Conservation (phyloP, 495 filamentous ascomycete species). For the Aspergillus cavernicola region DNA sequence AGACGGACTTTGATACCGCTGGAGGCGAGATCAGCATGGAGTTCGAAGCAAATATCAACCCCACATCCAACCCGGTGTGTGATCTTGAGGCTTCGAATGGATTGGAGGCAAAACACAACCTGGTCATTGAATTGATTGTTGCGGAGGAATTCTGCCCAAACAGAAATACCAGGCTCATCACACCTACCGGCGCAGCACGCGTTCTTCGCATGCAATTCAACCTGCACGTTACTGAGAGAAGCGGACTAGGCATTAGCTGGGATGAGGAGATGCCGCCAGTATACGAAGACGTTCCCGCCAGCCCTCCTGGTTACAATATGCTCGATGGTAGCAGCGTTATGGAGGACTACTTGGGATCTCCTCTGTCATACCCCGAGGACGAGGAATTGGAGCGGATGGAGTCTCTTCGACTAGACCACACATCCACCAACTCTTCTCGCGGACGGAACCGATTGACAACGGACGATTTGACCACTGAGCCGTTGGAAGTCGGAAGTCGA, state of each 20-base stretch:
- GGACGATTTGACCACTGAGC: constrained; percentile 23
- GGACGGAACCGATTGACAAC: constrained; percentile 19
- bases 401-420: constrained; percentile 36
- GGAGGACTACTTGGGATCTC: constrained; percentile 44
- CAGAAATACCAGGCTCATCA: constrained; percentile 64
- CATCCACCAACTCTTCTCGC: constrained; percentile 35
- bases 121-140: constrained; percentile 92
- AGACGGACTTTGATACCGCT: constrained; percentile 74
- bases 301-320: constrained; percentile 73
- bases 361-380: constrained; percentile 38
- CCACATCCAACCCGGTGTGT: constrained; percentile 63
- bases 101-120: constrained; percentile 72
- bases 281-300: constrained; percentile 90
- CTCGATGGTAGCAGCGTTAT: constrained; percentile 38
- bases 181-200: constrained; percentile 84
- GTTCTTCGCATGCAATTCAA: constrained; percentile 93
- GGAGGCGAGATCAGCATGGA: constrained; percentile 79
- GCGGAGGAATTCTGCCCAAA: constrained; percentile 82
- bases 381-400: constrained; percentile 46
- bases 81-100: constrained; percentile 77
- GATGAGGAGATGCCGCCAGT: constrained; percentile 93
- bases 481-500: constrained; percentile 9
- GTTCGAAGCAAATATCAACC: constrained; percentile 67
- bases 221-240: constrained; percentile 73
- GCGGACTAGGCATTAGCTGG: constrained; percentile 91